Evolutionary conservation across 2,329 filamentous ascomycete species (phyloP), one percentile per base, ranked within the genome.

Genomic region (Colletotrichum chlorophyti): DNA sequence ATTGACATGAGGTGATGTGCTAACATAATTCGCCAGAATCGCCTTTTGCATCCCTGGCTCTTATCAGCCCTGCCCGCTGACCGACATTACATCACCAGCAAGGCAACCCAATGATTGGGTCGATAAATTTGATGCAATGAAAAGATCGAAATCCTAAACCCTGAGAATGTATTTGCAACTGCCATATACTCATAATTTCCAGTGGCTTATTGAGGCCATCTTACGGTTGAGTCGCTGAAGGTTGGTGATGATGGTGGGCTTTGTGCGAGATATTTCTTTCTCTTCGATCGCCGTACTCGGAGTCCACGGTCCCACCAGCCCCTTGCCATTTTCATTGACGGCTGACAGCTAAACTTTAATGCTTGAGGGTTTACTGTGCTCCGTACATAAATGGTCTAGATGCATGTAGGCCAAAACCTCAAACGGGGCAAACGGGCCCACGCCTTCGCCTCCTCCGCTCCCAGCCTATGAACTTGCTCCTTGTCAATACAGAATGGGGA

Each of bases 1-100:
- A 42, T 54, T 45, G 35, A 19, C 19, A 8, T 51, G 48, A 51
- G 29, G 31, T 37, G 29, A 45, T 43, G 49, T 27, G 40, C 38
- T 37, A 37, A 55, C 29, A 43, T 34, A 55, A 59, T 59, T 47
- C 38, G 38, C 26, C 43, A 24, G 55, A 31, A 31, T 11, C 17
- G 29, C 42, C 46, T 29, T 32, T 37, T 29, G 42, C 23, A n/a
- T 53, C 27, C 49, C 43, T 27, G 26, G 35, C 26, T 45, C 51
- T 59, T 55, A 59, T 59, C 55, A 59, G 55, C 51, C 55, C 55
- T 55, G 43, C 24, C n/a, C 21, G 31, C 15, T 46, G 23, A 40
- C 34, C 49, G 29, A 43, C 55, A 54, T 59, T 49, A 57, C 55
- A 59, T 59, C 43, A 59, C 51, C 51, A n/a, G n/a, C 51, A 6